phyloP scores from a whole-genome alignment of 257 asterid genomes.

The Solanum sejunctum region DNA sequence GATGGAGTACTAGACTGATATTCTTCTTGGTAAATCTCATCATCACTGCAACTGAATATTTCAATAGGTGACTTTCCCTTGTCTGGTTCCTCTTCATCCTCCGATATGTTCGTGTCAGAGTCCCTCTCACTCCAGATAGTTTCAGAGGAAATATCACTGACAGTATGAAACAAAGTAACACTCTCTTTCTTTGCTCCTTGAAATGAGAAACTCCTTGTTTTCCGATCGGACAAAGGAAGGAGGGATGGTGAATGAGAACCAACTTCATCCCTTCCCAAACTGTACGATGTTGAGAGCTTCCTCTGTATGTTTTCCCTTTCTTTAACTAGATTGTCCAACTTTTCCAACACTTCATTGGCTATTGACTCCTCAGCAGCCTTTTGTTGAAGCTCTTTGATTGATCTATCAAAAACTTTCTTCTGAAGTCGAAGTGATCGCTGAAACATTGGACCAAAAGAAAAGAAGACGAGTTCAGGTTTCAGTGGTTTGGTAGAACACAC shows the following conservation, averaged over 20 bases:
- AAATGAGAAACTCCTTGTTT: conserved; percentile 46
- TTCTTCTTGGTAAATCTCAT: conserved; percentile 21
- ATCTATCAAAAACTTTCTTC: conserved; percentile 57
- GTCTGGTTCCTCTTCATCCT: conserved; percentile 6
- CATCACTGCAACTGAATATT: conserved; percentile 17
- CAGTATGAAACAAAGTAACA: conserved; percentile 46
- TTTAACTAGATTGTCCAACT: conserved; percentile 42
- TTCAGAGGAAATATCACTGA: conserved; percentile 20
- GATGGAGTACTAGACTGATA: conserved; percentile 5
- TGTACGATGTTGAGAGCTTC: conserved; percentile 76
- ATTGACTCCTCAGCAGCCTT: conserved; percentile 43
- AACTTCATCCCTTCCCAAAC: conserved; percentile 62
- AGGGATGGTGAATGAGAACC: conserved; percentile 22
- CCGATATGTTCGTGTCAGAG: background rate
- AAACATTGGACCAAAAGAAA: background rate
- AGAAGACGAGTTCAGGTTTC: background rate
- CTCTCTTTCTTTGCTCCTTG: conserved; percentile 53
- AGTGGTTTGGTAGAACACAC: background rate
- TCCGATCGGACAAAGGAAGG: conserved; percentile 38
- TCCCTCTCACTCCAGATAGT: conserved; percentile 18
- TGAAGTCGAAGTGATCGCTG: conserved; percentile 70
- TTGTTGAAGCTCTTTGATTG: conserved; percentile 56
- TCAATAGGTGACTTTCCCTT: conserved; percentile 33
- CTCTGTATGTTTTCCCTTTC: conserved; percentile 53
- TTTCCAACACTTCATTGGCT: conserved; percentile 37